Percentiles rank a stretch among this genome's conserved stretches.
Evolutionary conservation across 2,329 filamentous ascomycete species (phyloP).

Genomic region (Colletotrichum gigasporum): DNA sequence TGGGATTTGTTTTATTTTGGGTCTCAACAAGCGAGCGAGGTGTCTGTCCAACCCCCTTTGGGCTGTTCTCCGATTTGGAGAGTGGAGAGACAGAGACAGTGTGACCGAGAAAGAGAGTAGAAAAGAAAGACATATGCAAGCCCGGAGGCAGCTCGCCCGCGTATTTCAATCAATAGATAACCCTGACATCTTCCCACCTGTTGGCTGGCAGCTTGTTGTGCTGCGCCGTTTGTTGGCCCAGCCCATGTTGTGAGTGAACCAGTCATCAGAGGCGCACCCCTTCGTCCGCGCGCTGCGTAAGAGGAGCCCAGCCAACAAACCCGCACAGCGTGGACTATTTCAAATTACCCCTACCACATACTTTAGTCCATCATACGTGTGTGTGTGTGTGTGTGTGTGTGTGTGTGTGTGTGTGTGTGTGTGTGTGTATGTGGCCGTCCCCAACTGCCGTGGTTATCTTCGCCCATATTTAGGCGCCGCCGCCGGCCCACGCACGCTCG

Average conservation of each 20-base stretch:
- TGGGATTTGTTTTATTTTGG: background rate
- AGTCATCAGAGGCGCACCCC: too few species aligned
- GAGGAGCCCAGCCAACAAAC: background rate
- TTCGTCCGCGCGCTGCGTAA: background rate
- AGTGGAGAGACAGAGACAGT: background rate
- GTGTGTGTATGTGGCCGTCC: background rate
- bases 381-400: too few species aligned
- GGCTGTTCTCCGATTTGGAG: constrained; percentile 1
- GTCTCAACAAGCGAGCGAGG: background rate
- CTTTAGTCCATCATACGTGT: too few species aligned
- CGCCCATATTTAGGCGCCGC: background rate
- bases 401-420: too few species aligned
- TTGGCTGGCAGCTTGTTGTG: too few species aligned
- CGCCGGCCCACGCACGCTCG: constrained; percentile 2
- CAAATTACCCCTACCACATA: too few species aligned
- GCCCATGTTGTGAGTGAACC: background rate
- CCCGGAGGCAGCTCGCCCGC: background rate
- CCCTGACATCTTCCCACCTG: too few species aligned
- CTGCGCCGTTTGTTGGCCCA: too few species aligned
- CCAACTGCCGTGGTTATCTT: background rate
- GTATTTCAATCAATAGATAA: background rate
- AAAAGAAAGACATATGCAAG: too few species aligned
- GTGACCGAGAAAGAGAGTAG: background rate
- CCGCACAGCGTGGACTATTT: too few species aligned
- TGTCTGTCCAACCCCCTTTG: too few species aligned